Conservation (phyloP, 1,139 yeast species). For the Nakaseomyces glabratus region DNA sequence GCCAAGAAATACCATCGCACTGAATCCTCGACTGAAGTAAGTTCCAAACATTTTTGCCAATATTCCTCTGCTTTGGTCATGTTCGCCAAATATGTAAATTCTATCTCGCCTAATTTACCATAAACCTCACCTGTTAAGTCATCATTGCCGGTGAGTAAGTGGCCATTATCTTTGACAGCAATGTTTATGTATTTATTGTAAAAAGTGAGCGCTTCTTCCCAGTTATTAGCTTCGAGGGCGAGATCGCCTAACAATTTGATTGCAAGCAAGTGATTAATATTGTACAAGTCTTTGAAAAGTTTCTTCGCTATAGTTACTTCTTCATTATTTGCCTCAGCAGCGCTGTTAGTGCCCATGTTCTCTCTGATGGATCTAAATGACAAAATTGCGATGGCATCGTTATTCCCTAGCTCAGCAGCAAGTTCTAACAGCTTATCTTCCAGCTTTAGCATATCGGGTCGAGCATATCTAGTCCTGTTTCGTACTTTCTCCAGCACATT, state of each 20-base stretch:
- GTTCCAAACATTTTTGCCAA: constrained; percentile 51
- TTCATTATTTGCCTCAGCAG: constrained; percentile 30
- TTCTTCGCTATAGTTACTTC: constrained; percentile 56
- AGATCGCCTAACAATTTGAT: constrained; percentile 68
- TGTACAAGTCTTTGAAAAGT: constrained; percentile 53
- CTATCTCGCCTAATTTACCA: constrained; percentile 58
- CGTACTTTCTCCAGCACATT: constrained; percentile 56
- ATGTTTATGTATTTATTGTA: constrained; percentile 44
- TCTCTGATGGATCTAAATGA: constrained; percentile 48
- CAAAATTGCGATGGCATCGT: constrained; percentile 68
- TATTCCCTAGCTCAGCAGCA: constrained; percentile 77
- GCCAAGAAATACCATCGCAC: constrained; percentile 68
- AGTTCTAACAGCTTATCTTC: constrained; percentile 67
- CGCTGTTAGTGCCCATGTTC: constrained; percentile 17
- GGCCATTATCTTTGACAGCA: constrained; percentile 37
- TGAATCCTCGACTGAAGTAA: constrained; percentile 51
- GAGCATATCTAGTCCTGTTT: constrained; percentile 48
- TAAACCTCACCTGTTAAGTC: constrained; percentile 61
- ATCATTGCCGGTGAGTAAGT: constrained; percentile 37
- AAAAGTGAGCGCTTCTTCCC: constrained; percentile 46
- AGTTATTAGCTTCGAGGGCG: constrained; percentile 41
- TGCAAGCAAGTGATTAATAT: constrained; percentile 54
- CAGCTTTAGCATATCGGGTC: constrained; percentile 45
- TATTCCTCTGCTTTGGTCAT: constrained; percentile 44
- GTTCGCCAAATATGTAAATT: constrained; percentile 43